Evolutionary conservation across 257 asterid species (phyloP), one percentile per base, ranked within the genome.

Genomic region (Nicotiana sylvestris): DNA sequence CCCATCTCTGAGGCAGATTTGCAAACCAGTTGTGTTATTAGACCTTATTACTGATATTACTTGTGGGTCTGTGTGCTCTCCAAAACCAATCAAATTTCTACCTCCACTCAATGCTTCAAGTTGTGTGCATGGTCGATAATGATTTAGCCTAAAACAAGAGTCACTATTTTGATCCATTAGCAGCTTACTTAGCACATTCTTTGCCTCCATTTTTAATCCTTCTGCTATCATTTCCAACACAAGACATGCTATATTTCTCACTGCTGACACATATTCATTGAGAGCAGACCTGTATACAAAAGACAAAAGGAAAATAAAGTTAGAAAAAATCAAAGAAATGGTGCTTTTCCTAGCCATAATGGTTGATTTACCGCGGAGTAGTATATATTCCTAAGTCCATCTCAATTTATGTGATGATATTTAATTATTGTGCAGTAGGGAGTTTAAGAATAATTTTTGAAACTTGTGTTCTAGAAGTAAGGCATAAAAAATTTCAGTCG

Each of bases 51-150:
- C 74, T 56, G 86, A 83, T 67, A 83, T 67, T 0, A 83, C 58
- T 57, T 83, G 86, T 78, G 84, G 84, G 68, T 84, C 86, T n/a
- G 86, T 84, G 27, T 84, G 86, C 43, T 84, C 86, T 70, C 86
- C 86, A 84, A 85, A 85, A 30, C 87, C 87, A 37, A 85, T 46
- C 66, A 85, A 39, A 66, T 76, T 77, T 17, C 69, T 37, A 5
- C 74, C 76, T 37, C 60, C 78, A 68, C 77, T 77, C 81, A 56
- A 77, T 56, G 76, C 76, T 68, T 66, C 76, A 78, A 85, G 66
- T 60, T 85, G 83, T 77, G 83, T 69, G 65, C 82, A 65, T 55
- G 83, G 85, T 6, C 81, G 85, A 49, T 85, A 85, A 43, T 85
- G 85, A 51, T 85, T 85, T 58, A 85, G n/a, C 81, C 87, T 81